Conservation (phyloP, 371 early-diverging fungal species). For the Lichtheimia ramosa region DNA sequence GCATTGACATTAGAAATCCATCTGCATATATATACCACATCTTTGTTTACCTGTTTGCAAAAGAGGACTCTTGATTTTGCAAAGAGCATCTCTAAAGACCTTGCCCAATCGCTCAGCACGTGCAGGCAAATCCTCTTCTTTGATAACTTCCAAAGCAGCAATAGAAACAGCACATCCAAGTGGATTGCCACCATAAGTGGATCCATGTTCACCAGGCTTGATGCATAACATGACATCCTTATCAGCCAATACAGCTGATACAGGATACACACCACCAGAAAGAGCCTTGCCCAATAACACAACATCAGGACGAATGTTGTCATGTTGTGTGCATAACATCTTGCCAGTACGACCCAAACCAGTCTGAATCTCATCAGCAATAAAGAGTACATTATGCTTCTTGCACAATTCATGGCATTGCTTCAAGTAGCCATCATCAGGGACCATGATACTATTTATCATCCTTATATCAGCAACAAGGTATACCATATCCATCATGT, state of each 20-base stretch:
- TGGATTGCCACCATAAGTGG: slow-evolving; percentile 97
- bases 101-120: slow-evolving; percentile 75
- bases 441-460: slow-evolving; percentile 76
- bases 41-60: slow-evolving; percentile 57
- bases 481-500: neutral
- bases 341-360: slow-evolving; percentile 95
- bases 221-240: slow-evolving; percentile 92
- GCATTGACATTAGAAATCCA: neutral
- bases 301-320: slow-evolving; percentile 89
- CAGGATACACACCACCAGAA: slow-evolving; percentile 94
- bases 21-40: neutral
- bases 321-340: slow-evolving; percentile 91
- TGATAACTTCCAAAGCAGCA: slow-evolving; percentile 91
- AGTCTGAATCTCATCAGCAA: slow-evolving; percentile 98
- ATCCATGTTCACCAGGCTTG: slow-evolving; percentile 95
- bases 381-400: slow-evolving; percentile 94
- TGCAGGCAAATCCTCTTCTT: slow-evolving; percentile 91
- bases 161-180: slow-evolving; percentile 94
- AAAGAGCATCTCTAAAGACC: slow-evolving; percentile 77
- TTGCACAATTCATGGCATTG: slow-evolving; percentile 87
- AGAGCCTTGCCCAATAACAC: slow-evolving; percentile 96
- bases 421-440: slow-evolving; percentile 90
- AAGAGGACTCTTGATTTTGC: slow-evolving; percentile 74
- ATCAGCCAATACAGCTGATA: slow-evolving; percentile 89
- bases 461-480: neutral